Evolutionary conservation across 768 basidiomycete species (phyloP), one percentile per base, ranked within the genome.

Genomic region (Pleurotus pulmonarius): DNA sequence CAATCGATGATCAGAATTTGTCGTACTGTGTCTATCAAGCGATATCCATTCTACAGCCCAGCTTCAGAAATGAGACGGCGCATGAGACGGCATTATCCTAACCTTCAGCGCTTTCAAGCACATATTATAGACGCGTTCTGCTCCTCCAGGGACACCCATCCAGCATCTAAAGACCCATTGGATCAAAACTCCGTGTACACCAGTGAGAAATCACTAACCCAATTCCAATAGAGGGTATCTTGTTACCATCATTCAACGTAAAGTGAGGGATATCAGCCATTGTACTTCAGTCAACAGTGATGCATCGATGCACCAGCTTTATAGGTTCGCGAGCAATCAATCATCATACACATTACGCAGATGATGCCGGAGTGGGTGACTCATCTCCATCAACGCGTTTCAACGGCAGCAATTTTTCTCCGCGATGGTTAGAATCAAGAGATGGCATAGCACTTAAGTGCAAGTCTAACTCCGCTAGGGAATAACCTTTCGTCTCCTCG

Each of bases 11-110:
- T 12, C 49, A 46, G 25, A 57, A 41, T 16, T 38, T 20, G 26
- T 55, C 67, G 44, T 40, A 69, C 71, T 12, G 70, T 76, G 62
- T 79, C 77, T 37, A 83, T 69, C 59, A 79, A 77, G 11, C 75
- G 69, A 67, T 82, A 83, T 3, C 80, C 80, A 39, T 55, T 58
- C 69, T 79, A 13, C 2, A 56, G 16, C 24, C 9, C 13, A n/a
- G 1, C 1, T 18, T 16, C 37, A n/a, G 38, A 4, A 9, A 11
- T 43, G 3, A 43, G 12, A 18, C 11, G 53, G 38, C 3, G 24
- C 16, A 34, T n/a, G 34, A 29, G 47, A 20, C 9, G 41, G 22
- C 12, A 12, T 29, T n/a, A n/a, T 3, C 24, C 34, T n/a, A n/a
- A 73, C 71, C 64, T 78, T 65, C 8, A 75, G 58, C 15, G 73